Evolutionary conservation across 768 basidiomycete species (phyloP).

Genomic region (Lentinula sp.): DNA sequence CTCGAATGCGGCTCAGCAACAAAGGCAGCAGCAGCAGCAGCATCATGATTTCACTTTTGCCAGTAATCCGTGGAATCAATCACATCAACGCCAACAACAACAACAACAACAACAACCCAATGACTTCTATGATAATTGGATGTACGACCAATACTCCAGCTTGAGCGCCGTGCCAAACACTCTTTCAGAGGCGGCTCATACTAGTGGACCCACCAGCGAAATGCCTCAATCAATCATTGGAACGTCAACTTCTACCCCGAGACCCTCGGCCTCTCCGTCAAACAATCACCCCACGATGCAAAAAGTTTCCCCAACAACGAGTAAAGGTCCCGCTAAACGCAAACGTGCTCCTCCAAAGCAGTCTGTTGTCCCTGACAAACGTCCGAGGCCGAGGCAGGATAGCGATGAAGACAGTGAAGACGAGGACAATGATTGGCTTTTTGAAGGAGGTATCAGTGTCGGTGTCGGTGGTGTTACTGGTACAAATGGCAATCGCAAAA

Average conservation of each 20-base stretch:
- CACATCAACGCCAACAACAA: not conserved
- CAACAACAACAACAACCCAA: not conserved
- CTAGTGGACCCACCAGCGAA: not conserved
- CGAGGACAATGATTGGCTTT: conserved; percentile 24
- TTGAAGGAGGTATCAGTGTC: conserved; percentile 35
- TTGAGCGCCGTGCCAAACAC: not conserved
- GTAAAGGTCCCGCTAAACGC: conserved; percentile 6
- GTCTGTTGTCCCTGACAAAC: not conserved
- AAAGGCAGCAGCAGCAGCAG: not conserved
- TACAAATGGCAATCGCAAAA: conserved; percentile 21
- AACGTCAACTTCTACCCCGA: not conserved
- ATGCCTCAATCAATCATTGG: not conserved
- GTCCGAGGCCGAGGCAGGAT: not conserved
- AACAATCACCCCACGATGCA: not conserved
- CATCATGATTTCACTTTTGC: conserved; percentile 1
- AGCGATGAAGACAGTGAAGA: conserved; percentile 28
- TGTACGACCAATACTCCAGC: not conserved
- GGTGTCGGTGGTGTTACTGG: conserved; percentile 41
- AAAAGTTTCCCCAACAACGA: not conserved
- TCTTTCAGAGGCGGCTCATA: not conserved
- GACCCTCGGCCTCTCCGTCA: not conserved
- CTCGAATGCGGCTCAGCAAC: not conserved
- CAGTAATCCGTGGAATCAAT: not conserved
- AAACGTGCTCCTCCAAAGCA: not conserved
- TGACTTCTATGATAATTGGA: not conserved